Percentiles rank a stretch among this genome's conserved stretches.
Evolutionary conservation across 768 basidiomycete genomes (phyloP).

Genomic region (Suillus brevipes): DNA sequence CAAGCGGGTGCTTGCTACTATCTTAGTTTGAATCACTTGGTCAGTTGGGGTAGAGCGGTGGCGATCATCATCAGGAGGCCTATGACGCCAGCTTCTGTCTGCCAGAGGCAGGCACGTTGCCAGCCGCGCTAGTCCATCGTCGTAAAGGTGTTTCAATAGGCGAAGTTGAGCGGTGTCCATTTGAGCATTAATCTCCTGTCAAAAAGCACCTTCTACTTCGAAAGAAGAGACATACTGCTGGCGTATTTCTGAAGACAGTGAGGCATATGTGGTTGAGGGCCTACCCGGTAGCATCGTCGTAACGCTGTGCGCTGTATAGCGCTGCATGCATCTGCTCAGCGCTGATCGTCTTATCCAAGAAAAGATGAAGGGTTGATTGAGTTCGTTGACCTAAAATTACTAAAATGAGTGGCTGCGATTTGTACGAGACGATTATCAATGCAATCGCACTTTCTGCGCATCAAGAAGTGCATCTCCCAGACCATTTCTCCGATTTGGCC

Average conservation of each 20-base stretch:
- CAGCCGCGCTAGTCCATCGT: too few species aligned
- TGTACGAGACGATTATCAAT: neutral
- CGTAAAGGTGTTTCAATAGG: neutral
- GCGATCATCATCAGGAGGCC: too few species aligned
- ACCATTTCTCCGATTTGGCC: neutral
- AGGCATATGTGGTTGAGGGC: neutral
- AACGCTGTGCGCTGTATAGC: neutral
- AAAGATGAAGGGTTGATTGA: neutral
- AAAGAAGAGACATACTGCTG: neutral
- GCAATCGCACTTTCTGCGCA: neutral
- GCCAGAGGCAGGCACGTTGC: too few species aligned
- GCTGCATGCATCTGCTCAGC: neutral
- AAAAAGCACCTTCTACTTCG: neutral
- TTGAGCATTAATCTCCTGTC: neutral
- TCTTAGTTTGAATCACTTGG: too few species aligned
- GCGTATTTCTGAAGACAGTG: neutral
- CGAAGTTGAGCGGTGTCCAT: neutral
- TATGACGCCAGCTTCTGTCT: too few species aligned
- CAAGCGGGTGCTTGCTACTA: too few species aligned
- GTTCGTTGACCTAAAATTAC: neutral
- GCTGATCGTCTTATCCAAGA: neutral
- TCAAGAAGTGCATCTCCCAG: neutral
- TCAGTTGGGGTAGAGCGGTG: too few species aligned
- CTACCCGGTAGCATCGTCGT: neutral
- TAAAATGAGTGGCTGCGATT: neutral